phyloP scores from a whole-genome alignment of 2,329 filamentous ascomycete genomes.

The Cladosporium halotolerans region DNA sequence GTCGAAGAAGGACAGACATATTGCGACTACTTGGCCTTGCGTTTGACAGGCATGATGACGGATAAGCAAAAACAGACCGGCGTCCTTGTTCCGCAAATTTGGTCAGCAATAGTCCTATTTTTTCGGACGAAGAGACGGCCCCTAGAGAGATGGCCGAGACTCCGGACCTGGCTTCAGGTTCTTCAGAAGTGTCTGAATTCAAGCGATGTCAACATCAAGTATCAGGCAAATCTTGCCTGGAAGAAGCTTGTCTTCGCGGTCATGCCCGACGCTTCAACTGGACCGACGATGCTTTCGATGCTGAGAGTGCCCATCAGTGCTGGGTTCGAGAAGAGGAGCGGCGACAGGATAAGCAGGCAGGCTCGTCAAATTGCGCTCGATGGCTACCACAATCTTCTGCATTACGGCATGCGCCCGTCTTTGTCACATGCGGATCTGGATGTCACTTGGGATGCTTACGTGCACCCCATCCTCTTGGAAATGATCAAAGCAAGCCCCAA shows the following conservation, averaged over 20 bases:
- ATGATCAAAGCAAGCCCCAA: constrained; percentile 45
- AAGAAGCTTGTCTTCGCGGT: constrained; percentile 73
- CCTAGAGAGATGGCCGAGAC: constrained; percentile 59
- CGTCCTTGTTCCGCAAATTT: constrained; percentile 75
- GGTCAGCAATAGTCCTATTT: constrained; percentile 75
- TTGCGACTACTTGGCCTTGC: constrained; percentile 61
- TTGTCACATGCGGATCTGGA: constrained; percentile 62
- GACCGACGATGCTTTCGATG: constrained; percentile 52
- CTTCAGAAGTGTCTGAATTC: constrained; percentile 82
- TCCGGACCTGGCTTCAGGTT: constrained; percentile 70
- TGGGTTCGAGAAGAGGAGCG: constrained; percentile 61
- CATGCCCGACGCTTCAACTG: constrained; percentile 55
- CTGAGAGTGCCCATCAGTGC: constrained; percentile 63
- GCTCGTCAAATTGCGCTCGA: constrained; percentile 56
- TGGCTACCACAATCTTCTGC: constrained; percentile 73
- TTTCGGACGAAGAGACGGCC: constrained; percentile 57
- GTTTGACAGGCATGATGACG: constrained; percentile 60
- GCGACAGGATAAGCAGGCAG: constrained; percentile 42
- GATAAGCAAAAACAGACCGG: constrained; percentile 49
- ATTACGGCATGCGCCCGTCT: constrained; percentile 72
- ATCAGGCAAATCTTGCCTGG: constrained; percentile 79
- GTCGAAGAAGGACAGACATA: constrained; percentile 54
- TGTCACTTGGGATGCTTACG: constrained; percentile 69
- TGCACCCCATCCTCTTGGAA: constrained; percentile 57
- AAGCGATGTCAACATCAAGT: constrained; percentile 61